Base-by-base conservation (phyloP, 768 basidiomycete genomes). In the Lactifluus pinguis region DNA sequence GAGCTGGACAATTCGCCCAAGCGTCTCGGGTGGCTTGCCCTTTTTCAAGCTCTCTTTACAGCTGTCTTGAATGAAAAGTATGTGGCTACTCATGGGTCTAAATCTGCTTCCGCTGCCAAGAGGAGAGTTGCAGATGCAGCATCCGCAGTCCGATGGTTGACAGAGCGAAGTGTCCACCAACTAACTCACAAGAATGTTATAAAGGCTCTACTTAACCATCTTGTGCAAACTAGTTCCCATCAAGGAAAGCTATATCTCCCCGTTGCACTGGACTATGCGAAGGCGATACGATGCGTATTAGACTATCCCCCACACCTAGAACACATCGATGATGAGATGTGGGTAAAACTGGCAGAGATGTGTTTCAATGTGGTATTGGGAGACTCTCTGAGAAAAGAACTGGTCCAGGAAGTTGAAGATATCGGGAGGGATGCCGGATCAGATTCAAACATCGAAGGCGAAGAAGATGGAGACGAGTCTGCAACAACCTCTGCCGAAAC, bases 241-340 rank as follows among this genome's bases (percentile, higher is more conserved):
- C 74, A 77, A 21, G 76, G 78, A 41, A 69, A 76, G 39, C 73
- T 97, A 14, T 77, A 86, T 61, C 68, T 75, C 4, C 83, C 85
- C 0, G 77, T 92, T 4, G 84, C 89, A 11, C 72, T 90, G 63
- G 84, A 95, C 71, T 95, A 92, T 70, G 76, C 87, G 58, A 95
- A 95, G 70, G 79, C 87, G 0, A 75, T 97, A 52, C 81, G 81
- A 57, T 76, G 74, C 60, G 69, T 98, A 9, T 74, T 91, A 54
- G 75, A 75, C 59, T 86, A 83, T 71, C 70, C 74, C 3, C 86
- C 92, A 3, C 94, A 98, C 72, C 76, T 95, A 57, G 88, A 95
- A 48, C 83, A 87, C 66, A 68, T 95, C 54, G 82, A 82, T 10
- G 74, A 79, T 39, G 74, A 75, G 1, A 73, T 66, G 36, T 98